These are phyloP conservation scores for Agapanthus africanus DNA, from an alignment of 106 monocot species.

Conservation along the genomic window DNA sequence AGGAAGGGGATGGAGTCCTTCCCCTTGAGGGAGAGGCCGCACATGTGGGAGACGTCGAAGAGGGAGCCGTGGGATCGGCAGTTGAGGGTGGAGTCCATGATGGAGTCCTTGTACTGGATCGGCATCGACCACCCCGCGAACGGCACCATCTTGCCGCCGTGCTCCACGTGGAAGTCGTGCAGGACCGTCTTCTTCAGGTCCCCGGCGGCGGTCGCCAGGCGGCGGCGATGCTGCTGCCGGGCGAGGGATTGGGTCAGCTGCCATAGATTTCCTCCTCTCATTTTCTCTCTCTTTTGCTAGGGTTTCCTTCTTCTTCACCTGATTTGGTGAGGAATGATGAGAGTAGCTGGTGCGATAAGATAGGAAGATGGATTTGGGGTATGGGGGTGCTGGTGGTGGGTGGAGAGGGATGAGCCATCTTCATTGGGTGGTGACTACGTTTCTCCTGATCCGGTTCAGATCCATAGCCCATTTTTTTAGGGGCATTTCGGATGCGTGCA, in stretches of 20 bases:
- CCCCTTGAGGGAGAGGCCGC: conserved; percentile 89
- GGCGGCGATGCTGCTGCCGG: conserved; percentile 18
- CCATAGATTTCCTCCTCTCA: conserved; percentile 7
- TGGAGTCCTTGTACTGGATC: conserved; percentile 94
- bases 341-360: not conserved
- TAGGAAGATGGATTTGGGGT: not conserved
- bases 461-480: too few relatives aligned
- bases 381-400: not conserved
- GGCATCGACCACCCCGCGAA: conserved; percentile 99
- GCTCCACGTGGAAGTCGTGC: conserved; percentile 79
- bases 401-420: not conserved
- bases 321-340: not conserved
- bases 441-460: not conserved
- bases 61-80: conserved; percentile 73
- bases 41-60: conserved; percentile 99
- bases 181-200: conserved; percentile 80
- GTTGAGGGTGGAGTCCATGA: conserved; percentile 92
- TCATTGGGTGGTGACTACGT: conserved; percentile 7
- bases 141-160: conserved; percentile 95
- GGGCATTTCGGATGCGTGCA: too few relatives aligned
- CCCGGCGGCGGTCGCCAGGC: conserved; percentile 19
- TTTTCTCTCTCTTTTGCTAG: not conserved
- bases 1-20: conserved; percentile 54
- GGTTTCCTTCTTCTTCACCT: conserved; percentile 9
- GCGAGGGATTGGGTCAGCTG: conserved; percentile 34